phyloP scores from a whole-genome alignment of 106 monocot species.

The Apostasia shenzhenica region DNA sequence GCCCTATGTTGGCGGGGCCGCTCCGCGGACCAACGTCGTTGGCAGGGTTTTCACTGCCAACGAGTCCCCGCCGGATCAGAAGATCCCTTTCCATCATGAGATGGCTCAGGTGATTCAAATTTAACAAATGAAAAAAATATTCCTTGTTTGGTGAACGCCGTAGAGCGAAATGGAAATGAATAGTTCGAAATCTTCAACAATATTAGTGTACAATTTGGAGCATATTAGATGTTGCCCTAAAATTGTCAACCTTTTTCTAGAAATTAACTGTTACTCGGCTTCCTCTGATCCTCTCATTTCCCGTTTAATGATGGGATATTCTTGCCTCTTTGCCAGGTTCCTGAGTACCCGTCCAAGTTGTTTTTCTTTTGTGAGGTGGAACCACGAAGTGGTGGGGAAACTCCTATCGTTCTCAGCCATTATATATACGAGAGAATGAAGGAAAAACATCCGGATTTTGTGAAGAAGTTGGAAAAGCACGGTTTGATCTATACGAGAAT shows the following conservation, averaged over 20 bases:
- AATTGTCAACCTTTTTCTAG: too few relatives aligned
- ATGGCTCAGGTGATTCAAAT: conserved; percentile 56
- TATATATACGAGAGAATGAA: conserved; percentile 59
- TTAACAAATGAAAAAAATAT: too few relatives aligned
- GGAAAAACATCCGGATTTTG: conserved; percentile 67
- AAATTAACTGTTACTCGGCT: too few relatives aligned
- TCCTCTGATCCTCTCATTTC: too few relatives aligned
- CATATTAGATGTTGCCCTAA: too few relatives aligned
- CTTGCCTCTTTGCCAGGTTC: conserved; percentile 33
- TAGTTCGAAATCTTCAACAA: too few relatives aligned
- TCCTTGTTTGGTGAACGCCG: too few relatives aligned
- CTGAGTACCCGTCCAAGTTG: conserved; percentile 61
- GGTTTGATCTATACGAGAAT: conserved; percentile 68
- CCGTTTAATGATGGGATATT: too few relatives aligned
- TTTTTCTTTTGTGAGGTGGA: conserved; percentile 94
- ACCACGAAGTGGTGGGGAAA: conserved; percentile 82
- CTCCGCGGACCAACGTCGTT: conserved; percentile 77
- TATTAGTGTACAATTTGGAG: too few relatives aligned
- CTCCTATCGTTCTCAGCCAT: conserved; percentile 85
- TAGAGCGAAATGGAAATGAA: too few relatives aligned
- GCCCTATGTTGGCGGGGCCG: conserved; percentile 82
- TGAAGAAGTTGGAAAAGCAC: conserved; percentile 54
- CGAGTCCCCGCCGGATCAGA: conserved; percentile 87
- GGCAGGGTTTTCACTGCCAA: conserved; percentile 92
- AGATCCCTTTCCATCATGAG: conserved; percentile 92